A percentile compares a stretch with the other conserved stretches of the same genome.
These are phyloP conservation scores for Zelonia costaricensis DNA, from an alignment of 208 protist species.

Conservation along the genomic window DNA sequence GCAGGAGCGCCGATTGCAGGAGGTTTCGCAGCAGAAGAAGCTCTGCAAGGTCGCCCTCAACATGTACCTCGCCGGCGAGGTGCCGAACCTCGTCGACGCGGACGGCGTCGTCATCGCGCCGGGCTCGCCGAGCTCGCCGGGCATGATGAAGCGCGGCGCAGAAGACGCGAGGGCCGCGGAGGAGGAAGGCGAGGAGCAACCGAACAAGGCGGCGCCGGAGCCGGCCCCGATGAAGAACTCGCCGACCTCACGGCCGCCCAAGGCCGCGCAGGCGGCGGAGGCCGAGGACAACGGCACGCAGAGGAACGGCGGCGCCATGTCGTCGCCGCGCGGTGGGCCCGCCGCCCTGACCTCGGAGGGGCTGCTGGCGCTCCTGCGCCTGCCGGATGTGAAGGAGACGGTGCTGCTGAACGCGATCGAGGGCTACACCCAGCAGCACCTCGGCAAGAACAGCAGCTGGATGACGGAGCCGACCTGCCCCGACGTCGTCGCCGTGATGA, in stretches of 20 bases:
- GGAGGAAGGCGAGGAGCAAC: slow-evolving; percentile 32
- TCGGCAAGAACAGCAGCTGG: slow-evolving; percentile 40
- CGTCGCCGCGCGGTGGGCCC: slow-evolving; percentile 9
- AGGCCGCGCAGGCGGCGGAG: not conserved
- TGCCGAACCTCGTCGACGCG: slow-evolving; percentile 44
- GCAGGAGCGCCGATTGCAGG: slow-evolving; percentile 51
- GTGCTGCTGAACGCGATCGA: slow-evolving; percentile 75
- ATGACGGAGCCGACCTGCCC: slow-evolving; percentile 32
- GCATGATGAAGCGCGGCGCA: slow-evolving; percentile 31
- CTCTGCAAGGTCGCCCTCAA: slow-evolving; percentile 81
- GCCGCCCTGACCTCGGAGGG: slow-evolving; percentile 38
- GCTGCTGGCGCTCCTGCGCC: slow-evolving; percentile 61
- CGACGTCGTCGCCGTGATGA: slow-evolving; percentile 50
- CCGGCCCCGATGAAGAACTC: slow-evolving; percentile 35
- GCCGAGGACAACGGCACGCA: not conserved
- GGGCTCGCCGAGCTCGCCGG: slow-evolving; percentile 3
- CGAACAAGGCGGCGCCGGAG: slow-evolving; percentile 41
- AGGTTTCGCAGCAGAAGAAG: slow-evolving; percentile 70
- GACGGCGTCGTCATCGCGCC: slow-evolving; percentile 13
- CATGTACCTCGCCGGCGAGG: slow-evolving; percentile 58
- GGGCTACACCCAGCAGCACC: slow-evolving; percentile 60
- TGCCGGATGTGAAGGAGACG: slow-evolving; percentile 81
- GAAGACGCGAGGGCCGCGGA: slow-evolving; percentile 14
- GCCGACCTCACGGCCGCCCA: slow-evolving; percentile 20
- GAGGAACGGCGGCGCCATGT: slow-evolving; percentile 8